Evolutionary conservation across 306 rosid genomes (phyloP), one percentile per base, ranked within the genome.

Genomic region (Glycine latifolia): DNA sequence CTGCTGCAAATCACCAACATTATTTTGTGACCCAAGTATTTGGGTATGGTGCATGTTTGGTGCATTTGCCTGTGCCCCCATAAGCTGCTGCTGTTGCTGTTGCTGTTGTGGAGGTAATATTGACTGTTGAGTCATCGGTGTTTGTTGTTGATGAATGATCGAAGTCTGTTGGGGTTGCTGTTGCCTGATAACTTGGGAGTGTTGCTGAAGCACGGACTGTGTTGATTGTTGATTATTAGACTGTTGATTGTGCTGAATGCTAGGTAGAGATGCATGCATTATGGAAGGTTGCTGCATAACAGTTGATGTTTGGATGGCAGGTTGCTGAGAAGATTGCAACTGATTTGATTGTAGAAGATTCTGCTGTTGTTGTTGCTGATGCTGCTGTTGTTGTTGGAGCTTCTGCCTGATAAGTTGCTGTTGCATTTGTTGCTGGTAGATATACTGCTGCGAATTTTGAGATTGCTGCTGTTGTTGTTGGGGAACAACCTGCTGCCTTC

Each of bases 151-250:
- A 71, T 87, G 90, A 89, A 67, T 87, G 79, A 93, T 83, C 14
- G 96, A 86, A 71, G 92, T 82, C 79, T 20, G 97, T 79, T 90
- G 98, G 71, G 88, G 97, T 46, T 86, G 98, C 86, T 85, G 96
- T 90, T 88, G 97, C 88, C 99, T 87, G n/a, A 92, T 89, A 87
- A 90, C 92, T 82, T 93, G 99, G 17, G 91, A 77, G 90, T 91
- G 93, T 79, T 92, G 99, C 82, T 91, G 99, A 84, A 96, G 92
- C 88, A 93, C 88, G 80, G 96, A 55, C 60, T 89, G 95, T 71
- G 94, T 63, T 75, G 94, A 54, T 71, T 93, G 97, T 71, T 88
- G 99, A 83, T 83, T 87, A 79, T 86, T 83, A 79, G 97, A 67
- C 70, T 91, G 96, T 61, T 93, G 99, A 90, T 82, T 89, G 81